These are phyloP conservation scores for Nasturtium officinale DNA, from an alignment of 345 rosid species.

Conservation along the genomic window DNA sequence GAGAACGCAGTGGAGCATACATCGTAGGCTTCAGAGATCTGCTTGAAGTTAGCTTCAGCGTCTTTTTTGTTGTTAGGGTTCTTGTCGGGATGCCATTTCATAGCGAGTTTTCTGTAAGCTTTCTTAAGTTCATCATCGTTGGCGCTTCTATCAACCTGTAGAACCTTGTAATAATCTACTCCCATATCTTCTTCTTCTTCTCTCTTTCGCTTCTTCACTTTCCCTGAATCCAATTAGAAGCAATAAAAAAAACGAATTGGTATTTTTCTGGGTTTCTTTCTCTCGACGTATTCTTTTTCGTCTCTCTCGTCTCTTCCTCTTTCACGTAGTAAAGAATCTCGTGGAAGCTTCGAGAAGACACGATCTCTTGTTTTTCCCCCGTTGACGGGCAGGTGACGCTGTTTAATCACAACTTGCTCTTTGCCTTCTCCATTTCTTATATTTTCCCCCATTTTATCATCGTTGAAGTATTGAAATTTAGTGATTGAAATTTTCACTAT, in stretches of 20 bases:
- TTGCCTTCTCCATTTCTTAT: background rate
- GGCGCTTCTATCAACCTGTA: slow-evolving; percentile 60
- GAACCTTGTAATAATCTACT: slow-evolving; percentile 58
- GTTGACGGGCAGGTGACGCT: slow-evolving; percentile 33
- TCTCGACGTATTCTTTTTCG: slow-evolving; percentile 1
- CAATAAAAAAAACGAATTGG: background rate
- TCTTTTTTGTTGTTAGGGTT: slow-evolving; percentile 59
- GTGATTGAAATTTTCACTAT: background rate
- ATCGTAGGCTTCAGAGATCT: slow-evolving; percentile 77
- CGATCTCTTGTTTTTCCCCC: slow-evolving; percentile 22
- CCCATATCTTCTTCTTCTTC: slow-evolving; percentile 50
- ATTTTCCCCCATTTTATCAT: background rate
- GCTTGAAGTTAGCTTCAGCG: slow-evolving; percentile 73
- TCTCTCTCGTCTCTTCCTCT: slow-evolving; percentile 7
- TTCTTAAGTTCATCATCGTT: slow-evolving; percentile 68
- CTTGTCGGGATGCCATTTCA: slow-evolving; percentile 51
- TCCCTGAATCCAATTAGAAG: slow-evolving; percentile 1
- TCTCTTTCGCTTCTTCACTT: slow-evolving; percentile 41
- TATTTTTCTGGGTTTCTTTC: background rate
- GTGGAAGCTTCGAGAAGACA: slow-evolving; percentile 39
- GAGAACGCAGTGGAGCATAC: slow-evolving; percentile 29
- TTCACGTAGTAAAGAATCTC: slow-evolving; percentile 1
- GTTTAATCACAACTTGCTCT: slow-evolving; percentile 23
- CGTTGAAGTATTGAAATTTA: background rate
- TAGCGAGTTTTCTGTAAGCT: slow-evolving; percentile 58